Evolutionary conservation across 2,329 filamentous ascomycete species (phyloP).

Genomic region (Fusarium xylarioides): DNA sequence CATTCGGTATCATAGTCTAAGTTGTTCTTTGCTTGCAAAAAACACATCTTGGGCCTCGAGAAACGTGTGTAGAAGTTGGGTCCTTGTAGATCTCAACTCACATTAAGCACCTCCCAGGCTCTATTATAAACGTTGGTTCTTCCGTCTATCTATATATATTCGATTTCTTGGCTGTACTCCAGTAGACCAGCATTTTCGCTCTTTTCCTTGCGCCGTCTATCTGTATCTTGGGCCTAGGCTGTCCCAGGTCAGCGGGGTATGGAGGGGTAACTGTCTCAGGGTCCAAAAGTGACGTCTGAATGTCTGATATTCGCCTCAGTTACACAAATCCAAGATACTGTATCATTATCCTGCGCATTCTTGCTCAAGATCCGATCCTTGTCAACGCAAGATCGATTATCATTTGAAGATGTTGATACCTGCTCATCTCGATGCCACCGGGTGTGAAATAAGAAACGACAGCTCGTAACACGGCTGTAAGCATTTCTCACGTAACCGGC

Average conservation of each 20-base stretch:
- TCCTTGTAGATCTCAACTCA: too few species aligned
- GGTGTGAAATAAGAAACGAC: not conserved
- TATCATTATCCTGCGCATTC: slow-evolving; percentile 33
- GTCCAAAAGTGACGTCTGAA: slow-evolving; percentile 22
- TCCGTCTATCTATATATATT: not conserved
- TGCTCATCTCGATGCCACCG: not conserved
- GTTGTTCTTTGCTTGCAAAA: not conserved
- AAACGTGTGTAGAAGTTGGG: not conserved
- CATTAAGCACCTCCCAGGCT: too few species aligned
- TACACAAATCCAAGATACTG: slow-evolving; percentile 19
- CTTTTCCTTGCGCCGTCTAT: not conserved
- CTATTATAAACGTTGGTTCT: not conserved
- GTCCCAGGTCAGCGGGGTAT: slow-evolving; percentile 21
- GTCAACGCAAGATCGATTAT: not conserved
- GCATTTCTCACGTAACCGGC: not conserved
- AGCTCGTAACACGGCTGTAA: not conserved
- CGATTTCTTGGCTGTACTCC: not conserved
- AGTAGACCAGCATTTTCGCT: not conserved
- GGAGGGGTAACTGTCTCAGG: slow-evolving; percentile 26
- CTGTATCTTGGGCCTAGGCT: not conserved
- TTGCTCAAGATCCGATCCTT: slow-evolving; percentile 26
- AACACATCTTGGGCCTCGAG: not conserved
- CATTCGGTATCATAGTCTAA: not conserved
- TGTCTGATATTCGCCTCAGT: slow-evolving; percentile 9
- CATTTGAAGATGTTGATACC: not conserved